These are phyloP conservation scores for Capronia americana DNA, from an alignment of 2,329 filamentous ascomycete species.

Conservation along the genomic window DNA sequence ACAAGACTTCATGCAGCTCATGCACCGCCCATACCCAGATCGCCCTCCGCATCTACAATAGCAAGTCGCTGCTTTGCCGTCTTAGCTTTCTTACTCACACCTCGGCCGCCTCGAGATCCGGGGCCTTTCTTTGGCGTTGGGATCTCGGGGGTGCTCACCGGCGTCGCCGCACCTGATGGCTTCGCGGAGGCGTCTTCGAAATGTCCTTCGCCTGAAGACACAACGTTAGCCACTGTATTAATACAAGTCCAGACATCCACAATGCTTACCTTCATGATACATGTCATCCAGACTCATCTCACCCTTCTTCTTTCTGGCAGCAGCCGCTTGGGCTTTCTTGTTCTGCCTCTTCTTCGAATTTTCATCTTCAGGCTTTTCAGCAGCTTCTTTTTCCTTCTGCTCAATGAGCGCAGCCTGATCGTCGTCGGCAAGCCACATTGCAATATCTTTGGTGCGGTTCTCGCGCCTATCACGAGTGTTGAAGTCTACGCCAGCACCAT, in stretches of 20 bases:
- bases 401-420: slow-evolving; percentile 95
- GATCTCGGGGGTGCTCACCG: slow-evolving; percentile 63
- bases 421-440: slow-evolving; percentile 97
- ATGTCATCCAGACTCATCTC: slow-evolving; percentile 84
- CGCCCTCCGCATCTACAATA: slow-evolving; percentile 53
- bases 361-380: slow-evolving; percentile 69
- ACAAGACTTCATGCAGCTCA: slow-evolving; percentile 10
- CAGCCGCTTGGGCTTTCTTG: slow-evolving; percentile 63
- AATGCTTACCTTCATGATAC: slow-evolving; percentile 95
- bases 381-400: slow-evolving; percentile 84
- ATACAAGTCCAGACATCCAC: slow-evolving; percentile 25
- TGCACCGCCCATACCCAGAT: slow-evolving; percentile 43
- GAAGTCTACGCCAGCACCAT: slow-evolving; percentile 87
- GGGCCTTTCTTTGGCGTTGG: slow-evolving; percentile 64
- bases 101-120: slow-evolving; percentile 61
- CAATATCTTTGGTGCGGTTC: slow-evolving; percentile 96
- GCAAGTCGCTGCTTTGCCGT: slow-evolving; percentile 60
- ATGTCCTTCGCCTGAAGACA: slow-evolving; percentile 80
- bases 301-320: slow-evolving; percentile 62
- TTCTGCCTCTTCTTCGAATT: slow-evolving; percentile 58
- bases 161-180: slow-evolving; percentile 83
- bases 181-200: slow-evolving; percentile 88
- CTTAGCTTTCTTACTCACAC: slow-evolving; percentile 66
- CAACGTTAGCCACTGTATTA: slow-evolving; percentile 36
- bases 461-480: slow-evolving; percentile 86